Evolutionary conservation across 2,329 filamentous ascomycete genomes (phyloP), one percentile per base, ranked within the genome.

Genomic region (Xenoacremonium recifei): DNA sequence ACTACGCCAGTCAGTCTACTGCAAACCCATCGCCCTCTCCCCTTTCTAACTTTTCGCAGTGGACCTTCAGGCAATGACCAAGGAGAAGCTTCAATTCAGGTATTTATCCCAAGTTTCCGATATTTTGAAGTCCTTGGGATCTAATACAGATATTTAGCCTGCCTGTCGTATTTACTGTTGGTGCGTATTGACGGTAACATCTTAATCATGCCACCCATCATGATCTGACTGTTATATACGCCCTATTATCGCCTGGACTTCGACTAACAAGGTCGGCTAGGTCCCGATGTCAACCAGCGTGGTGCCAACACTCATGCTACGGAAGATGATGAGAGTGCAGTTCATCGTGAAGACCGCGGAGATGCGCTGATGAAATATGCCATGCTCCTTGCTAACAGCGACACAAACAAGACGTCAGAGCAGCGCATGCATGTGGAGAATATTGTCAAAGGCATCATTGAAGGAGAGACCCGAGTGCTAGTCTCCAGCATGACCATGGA

Each of bases 401-500:
- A 68, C 3, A 68, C 71, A 53, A 62, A 61, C 27, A 51, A 62
- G 21, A 62, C 68, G 12, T 68, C 65, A 25, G 66, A 68, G 13
- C 54, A 62, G 38, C 57, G 69, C 65, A 50, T 77, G 40, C 87
- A 92, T 66, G 82, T 93, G 13, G 85, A 87, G 58, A 87, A 87
- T 53, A 95, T 95, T 48, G 85, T 95, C 65, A 92, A 89, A 65
- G 89, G 88, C 46, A 90, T 95, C 63, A 93, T 95, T 54, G 88
- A 95, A 64, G 89, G 89, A 48, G 89, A 95, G 65, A 91, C 87
- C 1, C 79, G 89, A 44, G 85, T 89, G 5, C 81, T 95, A 39
- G 87, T 95, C 31, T 88, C 84, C 1, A 84, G 81, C 54, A 92
- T 95, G 87, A 91, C 87, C n/a, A 92, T 93, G 86, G 88, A 92